Conservation (phyloP, 257 asterid genomes). For the Thymus quinquecostatus region DNA sequence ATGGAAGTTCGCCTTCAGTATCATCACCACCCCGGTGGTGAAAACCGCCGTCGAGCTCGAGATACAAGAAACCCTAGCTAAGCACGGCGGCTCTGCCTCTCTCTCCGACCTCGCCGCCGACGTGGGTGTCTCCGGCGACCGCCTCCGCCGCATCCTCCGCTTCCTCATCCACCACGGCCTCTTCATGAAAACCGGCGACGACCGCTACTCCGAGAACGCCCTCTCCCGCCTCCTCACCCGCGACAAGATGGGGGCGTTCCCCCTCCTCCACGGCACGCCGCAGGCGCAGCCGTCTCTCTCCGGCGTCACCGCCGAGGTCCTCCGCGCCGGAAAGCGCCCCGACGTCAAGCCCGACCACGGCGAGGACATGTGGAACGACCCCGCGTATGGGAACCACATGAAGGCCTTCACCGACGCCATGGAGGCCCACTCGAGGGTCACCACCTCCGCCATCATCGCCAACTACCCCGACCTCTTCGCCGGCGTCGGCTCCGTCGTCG, state of each 20-base stretch:
- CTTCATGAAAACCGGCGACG: constrained; percentile 30
- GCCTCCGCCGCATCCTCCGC: constrained; percentile 56
- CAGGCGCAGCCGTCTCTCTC: not conserved
- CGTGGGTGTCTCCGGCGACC: constrained; percentile 32
- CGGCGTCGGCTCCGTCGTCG: not conserved
- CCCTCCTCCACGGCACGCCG: constrained; percentile 12
- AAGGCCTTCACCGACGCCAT: constrained; percentile 38
- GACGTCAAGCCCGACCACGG: constrained; percentile 6
- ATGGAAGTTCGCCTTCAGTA: not conserved
- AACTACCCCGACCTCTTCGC: not conserved
- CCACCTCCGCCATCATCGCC: not conserved
- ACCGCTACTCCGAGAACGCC: not conserved
- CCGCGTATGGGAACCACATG: not conserved
- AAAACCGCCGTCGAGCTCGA: constrained; percentile 18
- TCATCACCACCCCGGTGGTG: not conserved
- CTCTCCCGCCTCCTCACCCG: not conserved
- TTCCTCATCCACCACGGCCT: constrained; percentile 47
- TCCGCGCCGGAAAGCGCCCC: not conserved
- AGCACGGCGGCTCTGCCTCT: constrained; percentile 29
- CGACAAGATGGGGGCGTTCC: not conserved
- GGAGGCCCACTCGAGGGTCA: not conserved
- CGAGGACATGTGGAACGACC: not conserved
- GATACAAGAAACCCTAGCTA: constrained; percentile 45
- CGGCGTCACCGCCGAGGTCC: not conserved
- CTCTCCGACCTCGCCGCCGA: constrained; percentile 39